Conservation (phyloP, 768 basidiomycete genomes). For the Serendipita vermifera region DNA sequence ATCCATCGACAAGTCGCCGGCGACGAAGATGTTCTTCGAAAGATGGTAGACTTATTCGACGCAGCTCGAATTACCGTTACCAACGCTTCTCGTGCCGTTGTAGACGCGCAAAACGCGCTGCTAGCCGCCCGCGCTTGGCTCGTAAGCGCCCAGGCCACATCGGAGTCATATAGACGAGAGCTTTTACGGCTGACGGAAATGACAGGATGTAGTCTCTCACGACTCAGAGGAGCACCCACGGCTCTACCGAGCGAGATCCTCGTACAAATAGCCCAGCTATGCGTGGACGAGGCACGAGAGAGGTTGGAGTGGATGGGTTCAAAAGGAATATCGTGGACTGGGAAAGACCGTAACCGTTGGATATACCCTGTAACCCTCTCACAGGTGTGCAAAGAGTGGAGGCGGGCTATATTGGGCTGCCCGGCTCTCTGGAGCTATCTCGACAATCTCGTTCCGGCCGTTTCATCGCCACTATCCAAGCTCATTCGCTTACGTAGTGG, state of each 20-base stretch:
- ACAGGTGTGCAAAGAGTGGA: background rate
- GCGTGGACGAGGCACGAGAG: background rate
- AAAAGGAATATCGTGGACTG: too few species aligned
- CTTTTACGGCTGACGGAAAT: background rate
- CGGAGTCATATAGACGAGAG: background rate
- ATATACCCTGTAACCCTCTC: background rate
- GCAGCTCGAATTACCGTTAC: background rate
- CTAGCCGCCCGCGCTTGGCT: background rate
- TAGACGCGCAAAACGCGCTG: background rate
- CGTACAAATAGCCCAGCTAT: background rate
- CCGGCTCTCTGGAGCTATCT: background rate
- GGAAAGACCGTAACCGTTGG: background rate
- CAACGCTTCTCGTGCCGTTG: background rate
- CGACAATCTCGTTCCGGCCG: background rate
- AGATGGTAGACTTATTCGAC: background rate
- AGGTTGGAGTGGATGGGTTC: too few species aligned
- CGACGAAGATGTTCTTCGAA: background rate
- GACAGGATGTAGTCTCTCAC: background rate
- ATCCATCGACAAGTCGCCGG: background rate
- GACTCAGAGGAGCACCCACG: background rate
- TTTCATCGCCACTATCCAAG: background rate
- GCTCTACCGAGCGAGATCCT: background rate
- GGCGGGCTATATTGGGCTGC: background rate
- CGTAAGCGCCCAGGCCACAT: background rate
- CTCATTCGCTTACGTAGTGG: background rate